Percentiles rank a stretch among this genome's conserved stretches.
These are phyloP conservation scores for Aegilops longissima DNA, from an alignment of 176 grass and related monocot genomes.

Conservation along the genomic window DNA sequence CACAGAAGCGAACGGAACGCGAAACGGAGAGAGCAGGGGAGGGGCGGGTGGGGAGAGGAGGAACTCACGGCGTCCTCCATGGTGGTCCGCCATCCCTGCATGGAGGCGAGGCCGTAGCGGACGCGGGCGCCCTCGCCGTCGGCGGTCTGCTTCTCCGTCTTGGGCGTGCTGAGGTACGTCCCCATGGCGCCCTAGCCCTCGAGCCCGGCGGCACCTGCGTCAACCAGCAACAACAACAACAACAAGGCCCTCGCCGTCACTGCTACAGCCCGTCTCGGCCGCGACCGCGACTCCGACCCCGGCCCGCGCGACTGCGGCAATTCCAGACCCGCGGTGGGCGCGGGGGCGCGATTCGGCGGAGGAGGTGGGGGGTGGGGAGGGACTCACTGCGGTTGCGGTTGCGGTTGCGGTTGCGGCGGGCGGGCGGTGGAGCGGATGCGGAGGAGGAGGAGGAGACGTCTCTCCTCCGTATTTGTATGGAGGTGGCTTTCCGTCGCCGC, in stretches of 20 bases:
- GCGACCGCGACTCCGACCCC: background rate
- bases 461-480: slow-evolving; percentile 45
- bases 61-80: slow-evolving; percentile 93
- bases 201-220: background rate
- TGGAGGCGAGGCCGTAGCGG: slow-evolving; percentile 78
- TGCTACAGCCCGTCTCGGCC: background rate
- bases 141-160: slow-evolving; percentile 73
- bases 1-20: too few species aligned
- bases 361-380: background rate
- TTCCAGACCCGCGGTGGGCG: background rate
- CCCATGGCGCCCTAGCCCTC: slow-evolving; percentile 46
- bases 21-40: background rate
- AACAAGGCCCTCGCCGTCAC: background rate
- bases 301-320: background rate
- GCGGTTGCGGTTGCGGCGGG: background rate
- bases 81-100: slow-evolving; percentile 96
- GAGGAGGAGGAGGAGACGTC: background rate
- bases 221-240: background rate
- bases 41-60: background rate
- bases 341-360: background rate
- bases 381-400: slow-evolving; percentile 3
- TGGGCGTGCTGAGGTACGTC: slow-evolving; percentile 92
- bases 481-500: background rate
- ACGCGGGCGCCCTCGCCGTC: slow-evolving; percentile 63
- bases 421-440: background rate